Evolutionary conservation across 108 stramenopile species (phyloP).

Genomic region (Cylindrotheca closterium): DNA sequence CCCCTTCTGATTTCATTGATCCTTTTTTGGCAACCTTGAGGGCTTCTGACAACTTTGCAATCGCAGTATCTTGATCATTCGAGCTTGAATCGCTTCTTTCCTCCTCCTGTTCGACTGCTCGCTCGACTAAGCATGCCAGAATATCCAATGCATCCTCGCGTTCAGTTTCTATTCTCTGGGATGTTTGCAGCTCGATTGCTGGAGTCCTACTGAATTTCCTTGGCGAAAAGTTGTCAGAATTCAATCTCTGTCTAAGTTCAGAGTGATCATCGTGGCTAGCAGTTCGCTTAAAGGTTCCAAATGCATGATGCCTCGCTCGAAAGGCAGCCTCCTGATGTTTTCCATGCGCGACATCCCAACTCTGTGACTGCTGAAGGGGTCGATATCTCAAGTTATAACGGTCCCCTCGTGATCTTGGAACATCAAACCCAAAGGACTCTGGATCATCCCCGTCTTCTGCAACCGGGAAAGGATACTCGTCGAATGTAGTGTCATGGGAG

Average conservation of each 20-base stretch:
- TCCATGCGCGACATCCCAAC: slow-evolving; percentile 8
- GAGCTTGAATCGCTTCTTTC: neutral
- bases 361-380: neutral
- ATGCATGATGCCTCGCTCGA: slow-evolving; percentile 8
- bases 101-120: slow-evolving; percentile 18
- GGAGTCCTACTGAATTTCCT: slow-evolving; percentile 4
- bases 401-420: neutral
- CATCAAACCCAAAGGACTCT: slow-evolving; percentile 6
- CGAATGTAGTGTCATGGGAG: slow-evolving; percentile 29
- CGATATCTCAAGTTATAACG: neutral
- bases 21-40: too few relatives aligned
- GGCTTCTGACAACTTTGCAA: slow-evolving; percentile 7
- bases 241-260: slow-evolving; percentile 9
- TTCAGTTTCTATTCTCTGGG: slow-evolving; percentile 57
- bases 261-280: slow-evolving; percentile 4
- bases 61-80: neutral
- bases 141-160: slow-evolving; percentile 68
- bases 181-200: slow-evolving; percentile 26
- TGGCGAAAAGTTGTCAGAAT: slow-evolving; percentile 23
- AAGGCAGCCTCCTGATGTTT: neutral
- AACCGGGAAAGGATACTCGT: slow-evolving; percentile 8
- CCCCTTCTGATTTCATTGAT: slow-evolving; percentile 23
- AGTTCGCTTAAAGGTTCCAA: slow-evolving; percentile 1
- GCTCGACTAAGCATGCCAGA: slow-evolving; percentile 60
- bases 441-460: slow-evolving; percentile 4